Conservation (phyloP, 495 filamentous ascomycete species). For the Astrothelium macrocarpum region DNA sequence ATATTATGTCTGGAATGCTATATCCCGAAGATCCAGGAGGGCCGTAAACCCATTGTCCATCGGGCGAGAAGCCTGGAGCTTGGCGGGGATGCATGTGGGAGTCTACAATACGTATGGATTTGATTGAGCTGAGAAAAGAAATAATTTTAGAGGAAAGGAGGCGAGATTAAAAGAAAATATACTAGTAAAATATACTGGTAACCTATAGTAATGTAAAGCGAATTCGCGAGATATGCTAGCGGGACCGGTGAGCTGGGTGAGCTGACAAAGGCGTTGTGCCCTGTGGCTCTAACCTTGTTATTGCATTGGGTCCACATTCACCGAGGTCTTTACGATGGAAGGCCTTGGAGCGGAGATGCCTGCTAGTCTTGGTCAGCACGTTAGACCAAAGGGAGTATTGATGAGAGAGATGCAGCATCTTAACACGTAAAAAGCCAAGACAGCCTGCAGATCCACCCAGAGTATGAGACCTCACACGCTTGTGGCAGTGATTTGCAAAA, state of each 20-base stretch:
- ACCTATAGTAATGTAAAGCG: background rate
- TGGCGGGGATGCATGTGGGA: background rate
- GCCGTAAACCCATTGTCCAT: constrained; percentile 23
- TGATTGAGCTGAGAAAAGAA: background rate
- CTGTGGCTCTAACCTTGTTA: background rate
- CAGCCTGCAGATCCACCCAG: too few relatives aligned
- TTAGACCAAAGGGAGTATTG: background rate
- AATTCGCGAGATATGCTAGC: background rate
- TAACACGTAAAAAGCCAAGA: too few relatives aligned
- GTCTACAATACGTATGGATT: background rate
- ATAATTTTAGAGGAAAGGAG: background rate
- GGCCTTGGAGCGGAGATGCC: background rate
- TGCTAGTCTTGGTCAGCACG: background rate
- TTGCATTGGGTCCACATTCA: background rate
- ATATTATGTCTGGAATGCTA: constrained; percentile 23
- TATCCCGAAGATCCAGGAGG: constrained; percentile 30
- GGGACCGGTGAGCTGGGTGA: background rate
- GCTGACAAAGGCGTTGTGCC: too few relatives aligned
- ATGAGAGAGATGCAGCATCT: too few relatives aligned
- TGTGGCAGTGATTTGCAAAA: too few relatives aligned
- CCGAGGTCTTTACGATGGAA: background rate
- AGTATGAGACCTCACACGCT: too few relatives aligned
- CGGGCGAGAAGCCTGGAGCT: background rate
- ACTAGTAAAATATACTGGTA: too few relatives aligned
- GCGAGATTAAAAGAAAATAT: background rate